These are phyloP conservation scores for Candida maltosa DNA, from an alignment of 805 yeast species.

Conservation along the genomic window DNA sequence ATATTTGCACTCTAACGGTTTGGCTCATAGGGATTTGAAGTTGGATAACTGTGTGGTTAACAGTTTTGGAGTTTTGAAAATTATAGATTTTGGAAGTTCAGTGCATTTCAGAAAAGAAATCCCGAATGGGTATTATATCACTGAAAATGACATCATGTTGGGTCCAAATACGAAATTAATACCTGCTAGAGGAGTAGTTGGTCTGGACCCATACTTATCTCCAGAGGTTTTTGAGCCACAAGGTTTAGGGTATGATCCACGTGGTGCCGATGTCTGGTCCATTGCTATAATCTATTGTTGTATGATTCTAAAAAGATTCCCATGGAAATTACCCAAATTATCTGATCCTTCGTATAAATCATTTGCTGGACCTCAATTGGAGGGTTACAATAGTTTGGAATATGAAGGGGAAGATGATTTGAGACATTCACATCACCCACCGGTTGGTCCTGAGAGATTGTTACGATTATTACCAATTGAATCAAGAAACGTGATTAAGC, in stretches of 20 bases:
- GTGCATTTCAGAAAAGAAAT: conserved; percentile 68
- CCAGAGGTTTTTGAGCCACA: conserved; percentile 72
- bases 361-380: conserved; percentile 37
- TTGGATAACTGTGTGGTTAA: conserved; percentile 90
- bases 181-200: conserved; percentile 81
- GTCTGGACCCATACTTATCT: conserved; percentile 93
- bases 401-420: conserved; percentile 4
- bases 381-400: not conserved
- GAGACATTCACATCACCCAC: conserved; percentile 4
- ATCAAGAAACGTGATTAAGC: conserved; percentile 56
- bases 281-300: conserved; percentile 90
- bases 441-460: conserved; percentile 66
- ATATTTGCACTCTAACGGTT: conserved; percentile 75
- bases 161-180: conserved; percentile 42
- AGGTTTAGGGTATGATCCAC: conserved; percentile 67
- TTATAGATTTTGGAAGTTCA: conserved; percentile 93
- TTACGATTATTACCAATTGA: conserved; percentile 67
- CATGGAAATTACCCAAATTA: conserved; percentile 90
- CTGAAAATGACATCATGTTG: conserved; percentile 6
- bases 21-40: conserved; percentile 91
- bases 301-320: conserved; percentile 81
- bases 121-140: conserved; percentile 6
- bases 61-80: conserved; percentile 68
- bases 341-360: conserved; percentile 73
- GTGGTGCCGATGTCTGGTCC: conserved; percentile 91